Base-by-base conservation (phyloP, 345 rosid species). In the Citrus medica region DNA sequence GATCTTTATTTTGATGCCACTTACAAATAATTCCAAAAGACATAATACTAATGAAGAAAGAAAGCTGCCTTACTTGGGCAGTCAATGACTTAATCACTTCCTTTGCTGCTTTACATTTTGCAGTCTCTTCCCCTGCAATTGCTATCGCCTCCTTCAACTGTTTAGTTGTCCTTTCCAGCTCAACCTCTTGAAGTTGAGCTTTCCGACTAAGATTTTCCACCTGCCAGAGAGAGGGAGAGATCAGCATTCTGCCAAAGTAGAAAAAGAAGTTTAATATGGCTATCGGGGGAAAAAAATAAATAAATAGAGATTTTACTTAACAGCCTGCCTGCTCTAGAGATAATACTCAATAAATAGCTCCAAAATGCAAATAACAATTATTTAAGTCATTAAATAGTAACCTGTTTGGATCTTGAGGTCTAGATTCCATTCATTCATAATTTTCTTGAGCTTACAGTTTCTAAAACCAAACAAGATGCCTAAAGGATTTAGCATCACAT, bases 81-180 rank as follows among this genome's bases (percentile, higher is more conserved):
- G 99, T 97, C 63, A 94, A 93, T 2, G 98, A 93, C 88, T 92
- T 97, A 88, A 97, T 97, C 79, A 97, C 99, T 90, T 97, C 99
- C 79, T 97, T 97, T 73, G 99, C 98, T 69, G 97, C 98, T 83
- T 93, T 93, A 91, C 98, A 93, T 88, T 92, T 94, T 65, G 89
- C 88, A 38, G 97, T 86, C 88, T 97, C 99, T 77, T 94, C 98
- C 70, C 84, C 93, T 51, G 99, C 94, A 42, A 92, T 85, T 80
- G 92, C 88, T 74, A 91, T 84, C 40, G 97, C 96, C 86, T 97
- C 99, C 80, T 91, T 90, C 79, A 97, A 89, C 77, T 91, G 95
- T 81, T 93, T 94, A 71, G 94, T 85, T 78, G 92, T 90, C 86
- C 92, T 91, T 87, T 97, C 97, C 80, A 97, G 88, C 82, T 97